Percentiles rank a stretch among this genome's conserved stretches.
phyloP scores from a whole-genome alignment of 2,329 filamentous ascomycete species.

The Penicillium sp. region DNA sequence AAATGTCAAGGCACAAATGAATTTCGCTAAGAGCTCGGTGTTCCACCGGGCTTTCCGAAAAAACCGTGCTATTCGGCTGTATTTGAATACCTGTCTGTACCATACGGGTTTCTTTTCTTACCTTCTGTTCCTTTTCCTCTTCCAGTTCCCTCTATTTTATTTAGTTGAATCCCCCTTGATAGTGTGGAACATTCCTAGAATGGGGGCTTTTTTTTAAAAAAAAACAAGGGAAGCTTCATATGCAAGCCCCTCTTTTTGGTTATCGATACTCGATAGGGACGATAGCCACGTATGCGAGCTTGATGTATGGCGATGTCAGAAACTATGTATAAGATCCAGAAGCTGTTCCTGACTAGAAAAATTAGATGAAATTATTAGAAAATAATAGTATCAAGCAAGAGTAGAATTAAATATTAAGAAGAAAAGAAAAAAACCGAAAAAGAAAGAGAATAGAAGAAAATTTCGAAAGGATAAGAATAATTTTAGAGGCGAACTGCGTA shows the following conservation, averaged over 20 bases:
- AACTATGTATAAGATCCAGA: no score
- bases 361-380: background rate
- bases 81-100: slow-evolving; percentile 4
- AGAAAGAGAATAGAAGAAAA: background rate
- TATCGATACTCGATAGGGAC: slow-evolving; percentile 12
- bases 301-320: background rate
- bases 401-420: background rate
- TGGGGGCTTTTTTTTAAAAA: background rate
- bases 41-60: slow-evolving; percentile 22
- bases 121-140: background rate
- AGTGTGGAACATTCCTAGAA: slow-evolving; percentile 4
- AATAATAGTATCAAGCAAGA: background rate
- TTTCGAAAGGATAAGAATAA: background rate
- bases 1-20: background rate
- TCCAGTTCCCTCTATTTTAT: background rate
- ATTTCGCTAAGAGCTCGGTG: slow-evolving; percentile 11
- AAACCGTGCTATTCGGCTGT: slow-evolving; percentile 7
- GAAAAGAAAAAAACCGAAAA: background rate
- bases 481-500: slow-evolving; percentile 5
- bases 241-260: slow-evolving; percentile 9
- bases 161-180: background rate
- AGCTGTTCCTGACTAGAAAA: slow-evolving; percentile 1
- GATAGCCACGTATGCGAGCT: slow-evolving; percentile 3
- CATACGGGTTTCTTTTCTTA: background rate
- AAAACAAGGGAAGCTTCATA: slow-evolving; percentile 6